Evolutionary conservation across 495 filamentous ascomycete species (phyloP).

Genomic region (Aspergillus bridgeri): DNA sequence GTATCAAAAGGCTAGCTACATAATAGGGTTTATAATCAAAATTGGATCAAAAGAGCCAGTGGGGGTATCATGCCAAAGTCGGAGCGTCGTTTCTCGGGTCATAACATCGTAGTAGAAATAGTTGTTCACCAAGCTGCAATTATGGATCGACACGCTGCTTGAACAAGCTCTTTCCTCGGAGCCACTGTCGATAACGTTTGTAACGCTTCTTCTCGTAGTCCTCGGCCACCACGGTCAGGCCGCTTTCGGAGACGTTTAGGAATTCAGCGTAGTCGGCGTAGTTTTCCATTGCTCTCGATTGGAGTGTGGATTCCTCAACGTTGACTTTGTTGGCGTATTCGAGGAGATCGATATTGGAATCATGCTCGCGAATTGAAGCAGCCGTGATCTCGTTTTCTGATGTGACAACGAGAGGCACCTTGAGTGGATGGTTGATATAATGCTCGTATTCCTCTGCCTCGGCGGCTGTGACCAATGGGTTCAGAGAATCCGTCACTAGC

Average conservation of each 20-base stretch:
- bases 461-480: conserved; percentile 66
- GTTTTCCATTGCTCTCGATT: conserved; percentile 59
- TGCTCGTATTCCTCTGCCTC: conserved; percentile 84
- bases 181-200: conserved; percentile 92
- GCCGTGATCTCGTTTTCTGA: conserved; percentile 57
- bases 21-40: background rate
- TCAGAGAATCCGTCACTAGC: conserved; percentile 72
- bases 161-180: conserved; percentile 87
- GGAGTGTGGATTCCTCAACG: conserved; percentile 30
- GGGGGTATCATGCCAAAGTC: conserved; percentile 13
- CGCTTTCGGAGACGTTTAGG: conserved; percentile 71
- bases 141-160: conserved; percentile 76
- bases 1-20: background rate
- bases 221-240: conserved; percentile 80
- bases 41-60: background rate
- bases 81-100: conserved; percentile 6
- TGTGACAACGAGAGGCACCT: conserved; percentile 80
- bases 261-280: conserved; percentile 71
- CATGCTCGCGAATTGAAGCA: conserved; percentile 35
- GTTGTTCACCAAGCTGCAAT: background rate
- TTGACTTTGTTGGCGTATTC: conserved; percentile 64
- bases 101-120: conserved; percentile 1
- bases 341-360: conserved; percentile 61
- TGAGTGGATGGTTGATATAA: conserved; percentile 90
- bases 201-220: conserved; percentile 89